Conservation (phyloP, 116 monocot genomes). For the Posidonia oceanica region DNA sequence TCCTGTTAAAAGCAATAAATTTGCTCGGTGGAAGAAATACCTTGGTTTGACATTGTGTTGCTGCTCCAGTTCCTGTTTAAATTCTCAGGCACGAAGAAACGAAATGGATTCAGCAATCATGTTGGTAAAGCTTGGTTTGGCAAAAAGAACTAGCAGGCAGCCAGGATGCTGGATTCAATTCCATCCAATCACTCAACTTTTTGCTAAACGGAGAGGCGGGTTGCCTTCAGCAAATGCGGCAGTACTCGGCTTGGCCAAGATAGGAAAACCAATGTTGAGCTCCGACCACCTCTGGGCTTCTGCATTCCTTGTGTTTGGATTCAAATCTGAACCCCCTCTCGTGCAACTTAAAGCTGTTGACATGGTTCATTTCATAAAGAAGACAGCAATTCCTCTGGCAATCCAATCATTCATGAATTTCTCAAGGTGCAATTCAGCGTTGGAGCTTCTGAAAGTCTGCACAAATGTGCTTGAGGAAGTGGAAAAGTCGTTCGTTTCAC, state of each 20-base stretch:
- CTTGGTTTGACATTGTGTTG: slow-evolving; percentile 22
- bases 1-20: slow-evolving; percentile 26
- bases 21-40: slow-evolving; percentile 29
- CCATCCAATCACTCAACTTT: slow-evolving; percentile 55
- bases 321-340: slow-evolving; percentile 69
- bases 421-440: slow-evolving; percentile 69
- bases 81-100: slow-evolving; percentile 20
- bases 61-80: slow-evolving; percentile 24
- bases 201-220: slow-evolving; percentile 41
- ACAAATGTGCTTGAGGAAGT: slow-evolving; percentile 79
- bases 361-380: slow-evolving; percentile 72
- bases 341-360: slow-evolving; percentile 58
- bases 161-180: slow-evolving; percentile 71
- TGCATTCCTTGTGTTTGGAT: slow-evolving; percentile 78
- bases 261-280: slow-evolving; percentile 14
- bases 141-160: slow-evolving; percentile 32
- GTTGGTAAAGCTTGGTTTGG: slow-evolving; percentile 69
- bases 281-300: slow-evolving; percentile 78
- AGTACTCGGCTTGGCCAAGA: slow-evolving; percentile 39
- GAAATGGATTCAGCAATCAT: slow-evolving; percentile 60
- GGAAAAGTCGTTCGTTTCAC: slow-evolving; percentile 75
- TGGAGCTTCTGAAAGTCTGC: slow-evolving; percentile 84
- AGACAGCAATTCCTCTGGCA: slow-evolving; percentile 65
- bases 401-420: slow-evolving; percentile 57
- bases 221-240: slow-evolving; percentile 31